Conservation (phyloP, 495 filamentous ascomycete genomes). For the Podospora fimiseda region DNA sequence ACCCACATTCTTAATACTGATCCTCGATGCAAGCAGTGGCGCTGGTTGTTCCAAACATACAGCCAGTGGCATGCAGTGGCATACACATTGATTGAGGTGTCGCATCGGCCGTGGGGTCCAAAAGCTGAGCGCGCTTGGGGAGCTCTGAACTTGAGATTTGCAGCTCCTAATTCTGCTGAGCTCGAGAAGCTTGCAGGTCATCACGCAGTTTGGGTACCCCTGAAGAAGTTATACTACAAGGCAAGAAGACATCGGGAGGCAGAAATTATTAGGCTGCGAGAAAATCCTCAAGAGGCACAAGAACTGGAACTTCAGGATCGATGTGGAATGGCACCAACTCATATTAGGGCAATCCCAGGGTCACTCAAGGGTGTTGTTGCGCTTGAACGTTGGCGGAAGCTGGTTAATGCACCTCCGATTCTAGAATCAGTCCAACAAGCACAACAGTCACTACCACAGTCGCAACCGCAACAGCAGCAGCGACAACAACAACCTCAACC, state of each 20-base stretch:
- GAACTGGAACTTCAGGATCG: constrained; percentile 37
- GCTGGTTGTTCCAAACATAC: constrained; percentile 77
- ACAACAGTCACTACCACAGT: background rate
- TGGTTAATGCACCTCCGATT: constrained; percentile 33
- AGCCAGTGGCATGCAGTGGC: constrained; percentile 78
- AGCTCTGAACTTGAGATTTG: constrained; percentile 58
- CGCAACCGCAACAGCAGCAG: constrained; percentile 1
- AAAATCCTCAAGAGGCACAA: constrained; percentile 35
- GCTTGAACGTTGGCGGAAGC: constrained; percentile 39
- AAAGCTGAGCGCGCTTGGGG: constrained; percentile 77
- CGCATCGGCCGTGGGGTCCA: constrained; percentile 57
- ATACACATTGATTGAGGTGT: constrained; percentile 70
- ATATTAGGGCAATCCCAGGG: constrained; percentile 33
- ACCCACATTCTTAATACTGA: constrained; percentile 56
- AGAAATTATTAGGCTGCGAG: constrained; percentile 38
- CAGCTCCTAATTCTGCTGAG: constrained; percentile 45
- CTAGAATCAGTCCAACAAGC: constrained; percentile 3
- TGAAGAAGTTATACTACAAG: constrained; percentile 65
- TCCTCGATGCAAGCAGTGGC: constrained; percentile 57
- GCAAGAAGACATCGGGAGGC: constrained; percentile 50
- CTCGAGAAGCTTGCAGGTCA: constrained; percentile 43
- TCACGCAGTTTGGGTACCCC: constrained; percentile 66
- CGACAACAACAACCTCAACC: background rate
- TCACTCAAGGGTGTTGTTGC: constrained; percentile 30
- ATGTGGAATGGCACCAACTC: constrained; percentile 25